Evolutionary conservation across 805 yeast species (phyloP).

Genomic region (Sugiyamaella qingdaonensis): DNA sequence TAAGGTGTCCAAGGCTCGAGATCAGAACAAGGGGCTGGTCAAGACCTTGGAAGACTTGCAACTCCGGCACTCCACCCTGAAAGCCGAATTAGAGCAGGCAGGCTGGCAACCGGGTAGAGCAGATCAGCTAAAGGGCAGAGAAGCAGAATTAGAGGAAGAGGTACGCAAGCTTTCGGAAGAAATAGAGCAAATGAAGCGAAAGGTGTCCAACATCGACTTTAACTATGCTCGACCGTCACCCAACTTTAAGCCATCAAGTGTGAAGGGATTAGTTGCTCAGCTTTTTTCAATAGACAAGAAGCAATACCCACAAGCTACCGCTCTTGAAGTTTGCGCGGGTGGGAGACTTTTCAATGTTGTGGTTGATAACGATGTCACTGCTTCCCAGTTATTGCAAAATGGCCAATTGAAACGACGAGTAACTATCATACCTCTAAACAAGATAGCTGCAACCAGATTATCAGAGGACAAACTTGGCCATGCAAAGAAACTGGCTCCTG

Average conservation of each 20-base stretch:
- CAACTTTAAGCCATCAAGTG: conserved; percentile 55
- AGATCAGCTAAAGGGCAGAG: conserved; percentile 22
- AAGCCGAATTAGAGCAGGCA: conserved; percentile 41
- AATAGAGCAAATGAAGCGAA: conserved; percentile 54
- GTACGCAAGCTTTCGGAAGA: conserved; percentile 43
- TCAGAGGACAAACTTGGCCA: conserved; percentile 48
- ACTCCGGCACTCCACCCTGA: conserved; percentile 37
- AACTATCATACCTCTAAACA: conserved; percentile 88
- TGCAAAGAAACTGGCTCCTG: conserved; percentile 78
- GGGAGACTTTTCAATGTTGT: conserved; percentile 84
- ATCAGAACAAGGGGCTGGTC: conserved; percentile 41
- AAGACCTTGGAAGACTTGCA: conserved; percentile 44
- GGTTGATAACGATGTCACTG: conserved; percentile 82
- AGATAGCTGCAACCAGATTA: conserved; percentile 61
- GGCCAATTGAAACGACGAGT: conserved; percentile 79
- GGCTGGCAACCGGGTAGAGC: conserved; percentile 40
- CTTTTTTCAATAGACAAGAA: conserved; percentile 60
- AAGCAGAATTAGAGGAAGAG: conserved; percentile 38
- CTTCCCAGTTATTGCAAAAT: conserved; percentile 71
- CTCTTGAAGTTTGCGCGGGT: conserved; percentile 93
- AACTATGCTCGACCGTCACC: conserved; percentile 61
- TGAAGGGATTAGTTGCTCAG: conserved; percentile 88
- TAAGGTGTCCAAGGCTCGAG: conserved; percentile 46
- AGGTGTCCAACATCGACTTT: conserved; percentile 71
- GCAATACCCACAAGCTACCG: conserved; percentile 62